Base-by-base conservation (phyloP, 768 basidiomycete species). In the Termitomyces sp. region DNA sequence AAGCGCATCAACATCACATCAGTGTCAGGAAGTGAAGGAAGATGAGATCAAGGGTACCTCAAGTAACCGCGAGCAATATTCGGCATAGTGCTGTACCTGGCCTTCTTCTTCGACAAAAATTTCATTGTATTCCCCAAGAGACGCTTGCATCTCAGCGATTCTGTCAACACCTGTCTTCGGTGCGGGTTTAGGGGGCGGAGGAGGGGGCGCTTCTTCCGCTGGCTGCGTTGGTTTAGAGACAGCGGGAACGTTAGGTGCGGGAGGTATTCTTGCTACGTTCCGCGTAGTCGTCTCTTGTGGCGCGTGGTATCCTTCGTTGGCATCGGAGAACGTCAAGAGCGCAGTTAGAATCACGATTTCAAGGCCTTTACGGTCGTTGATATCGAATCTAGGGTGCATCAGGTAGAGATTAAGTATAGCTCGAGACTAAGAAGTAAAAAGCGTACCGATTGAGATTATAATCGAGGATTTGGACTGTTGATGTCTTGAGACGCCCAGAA, bases 361-460 rank as follows among this genome's bases (percentile, higher is more conserved):
- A 1, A 94, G 79, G 4, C 92, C 91, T 69, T 94, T 94, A 33
- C 89, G 81, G 65, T 94, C 92, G 16, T 88, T 77, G 50, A 94
- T 86, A 62, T 93, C 92, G 64, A 94, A 94, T 40, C 90, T 92
- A 54, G 7, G 40, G 20, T 18, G 48, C 49, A 58, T 40, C 14
- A 46, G 16, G 13, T 13, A 55, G 20, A 27, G n/a, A 33, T 26
- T n/a, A 30, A 30, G 30, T 20, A 30, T 5, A 20, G n/a, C 40
- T 43, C 44, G 36, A 36, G 13, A 34, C 6, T 37, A 44, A 34
- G 26, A 54, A 32, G 18, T 30, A 43, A 9, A 10, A 36, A 37
- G 39, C 74, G 47, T 59, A 87, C 91, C 91, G 75, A 64, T 92
- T 84, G 37, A 94, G 76, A 64, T 94, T 94, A 62, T 93, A 94